Base-by-base conservation (phyloP, 2,329 filamentous ascomycete species). In the Arthrobotrys sphaeroides region DNA sequence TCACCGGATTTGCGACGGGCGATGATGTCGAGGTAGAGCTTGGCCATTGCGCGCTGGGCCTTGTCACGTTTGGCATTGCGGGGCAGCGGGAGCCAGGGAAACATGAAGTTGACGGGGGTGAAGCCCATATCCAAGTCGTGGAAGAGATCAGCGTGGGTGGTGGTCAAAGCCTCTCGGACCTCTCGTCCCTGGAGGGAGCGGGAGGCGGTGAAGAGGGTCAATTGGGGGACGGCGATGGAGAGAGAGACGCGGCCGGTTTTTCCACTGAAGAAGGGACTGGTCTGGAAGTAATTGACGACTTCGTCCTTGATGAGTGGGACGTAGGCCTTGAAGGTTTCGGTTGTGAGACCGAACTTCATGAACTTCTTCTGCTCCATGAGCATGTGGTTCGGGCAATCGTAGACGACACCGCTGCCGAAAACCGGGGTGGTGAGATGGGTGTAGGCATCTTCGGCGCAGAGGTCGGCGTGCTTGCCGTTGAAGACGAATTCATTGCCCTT, bases 291-390 rank as follows among this genome's bases (percentile, higher is more conserved):
- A 78, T 87, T 85, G 53, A 87, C 83, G 68, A 90, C 87, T 82
- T 94, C 91, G 73, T 86, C 83, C 77, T 88, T 87, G 82, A 94
- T 93, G 80, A 93, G 84, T 43, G 85, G 87, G 51, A 94, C 91
- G 81, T 94, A 91, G 16, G 85, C 85, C 78, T 85, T 88, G 84
- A 94, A 90, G 22, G 90, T 89, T 68, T 91, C 88, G 78, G 89
- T 89, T 24, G 90, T 93, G 64, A 94, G 88, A 77, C 90, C 90
- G 79, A 90, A 88, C 83, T 94, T 94, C 88, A 93, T 91, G 81
- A 94, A 93, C 90, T 91, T 93, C 85, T 94, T 94, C 84, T 95
- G 92, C 83, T 95, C 91, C 91, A 94, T 94, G 76, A 94, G 86
- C 83, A 93, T 93, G 51, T 90, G 85, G 82, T 94, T 94, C 43